Evolutionary conservation across 306 rosid genomes (phyloP), one percentile per base, ranked within the genome.

Genomic region (Purshia tridentata): DNA sequence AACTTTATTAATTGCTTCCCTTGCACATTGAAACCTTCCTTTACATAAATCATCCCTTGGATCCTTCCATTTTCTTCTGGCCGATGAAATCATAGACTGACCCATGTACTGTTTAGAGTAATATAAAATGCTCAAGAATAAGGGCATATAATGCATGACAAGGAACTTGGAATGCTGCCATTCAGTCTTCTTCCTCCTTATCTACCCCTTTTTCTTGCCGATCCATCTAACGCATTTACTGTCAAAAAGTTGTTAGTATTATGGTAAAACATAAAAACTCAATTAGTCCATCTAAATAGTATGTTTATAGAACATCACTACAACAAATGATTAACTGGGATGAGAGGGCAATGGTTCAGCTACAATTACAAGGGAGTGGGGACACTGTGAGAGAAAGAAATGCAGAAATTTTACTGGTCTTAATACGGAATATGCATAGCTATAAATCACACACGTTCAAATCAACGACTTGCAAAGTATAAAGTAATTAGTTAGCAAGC

Each of bases 121-220:
- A 29, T 29, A 29, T 1, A 29, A 3, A 29, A 29, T 29, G 35
- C 35, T 29, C 35, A 29, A 29, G 35, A 61, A 67, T 16, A 68
- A 19, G 35, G 72, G 63, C 73, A 22, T 62, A 74, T 49, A 40
- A 50, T 16, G 47, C 57, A 20, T 61, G 18, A 62, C 78, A 67
- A 68, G 67, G 58, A 67, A 76, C 76, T 72, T 76, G 73, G 65
- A 55, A 62, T 61, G 50, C 72, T 40, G 52, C 69, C 67, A 70
- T 40, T 76, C 76, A 55, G 23, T 23, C 51, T 18, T 54, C 46
- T 8, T 46, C 79, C 40, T 67, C 72, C 9, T 44, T 41, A 42
- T 59, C 63, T 65, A 49, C 56, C 50, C 4, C 42, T 8, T 60
- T 23, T 29, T 29, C 35, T 29, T 29, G 35, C 35, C 35, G 2